Evolutionary conservation across 106 monocot species (phyloP).

Genomic region (Dendrobium catenatum): DNA sequence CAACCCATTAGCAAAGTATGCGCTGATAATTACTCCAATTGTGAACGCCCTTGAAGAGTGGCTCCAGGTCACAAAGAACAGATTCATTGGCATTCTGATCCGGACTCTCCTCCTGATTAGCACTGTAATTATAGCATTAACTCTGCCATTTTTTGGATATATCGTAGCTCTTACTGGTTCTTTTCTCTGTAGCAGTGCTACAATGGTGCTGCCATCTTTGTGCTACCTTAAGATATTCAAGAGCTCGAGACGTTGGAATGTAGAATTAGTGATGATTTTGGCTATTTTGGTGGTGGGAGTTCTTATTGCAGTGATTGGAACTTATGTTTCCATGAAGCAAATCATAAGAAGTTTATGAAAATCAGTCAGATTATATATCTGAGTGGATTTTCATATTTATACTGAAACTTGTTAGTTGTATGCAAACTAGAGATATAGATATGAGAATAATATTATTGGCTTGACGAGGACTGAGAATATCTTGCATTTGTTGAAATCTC

Average conservation of each 20-base stretch:
- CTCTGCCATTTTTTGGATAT: slow-evolving; percentile 42
- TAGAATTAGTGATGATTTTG: slow-evolving; percentile 25
- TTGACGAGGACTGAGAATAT: no score
- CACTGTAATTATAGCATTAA: slow-evolving; percentile 27
- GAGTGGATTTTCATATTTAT: neutral
- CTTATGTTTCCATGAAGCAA: slow-evolving; percentile 49
- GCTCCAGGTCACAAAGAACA: slow-evolving; percentile 28
- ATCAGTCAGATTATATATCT: neutral
- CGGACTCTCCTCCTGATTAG: slow-evolving; percentile 33
- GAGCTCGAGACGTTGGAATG: slow-evolving; percentile 8
- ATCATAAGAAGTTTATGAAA: slow-evolving; percentile 43
- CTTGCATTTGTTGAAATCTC: no score
- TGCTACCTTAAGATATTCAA: slow-evolving; percentile 82
- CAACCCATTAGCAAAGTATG: slow-evolving; percentile 48
- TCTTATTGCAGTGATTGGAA: slow-evolving; percentile 43
- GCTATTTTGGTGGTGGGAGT: slow-evolving; percentile 39
- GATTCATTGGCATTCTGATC: slow-evolving; percentile 11
- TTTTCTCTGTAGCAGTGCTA: slow-evolving; percentile 31
- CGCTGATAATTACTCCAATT: slow-evolving; percentile 35
- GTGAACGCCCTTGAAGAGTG: slow-evolving; percentile 27
- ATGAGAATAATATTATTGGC: no score
- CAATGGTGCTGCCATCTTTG: slow-evolving; percentile 41
- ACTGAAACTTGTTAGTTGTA: no score
- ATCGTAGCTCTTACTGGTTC: slow-evolving; percentile 42
- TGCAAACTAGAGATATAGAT: no score